phyloP scores from a whole-genome alignment of 441 rosid genomes.

The Theobroma grandiflorum region DNA sequence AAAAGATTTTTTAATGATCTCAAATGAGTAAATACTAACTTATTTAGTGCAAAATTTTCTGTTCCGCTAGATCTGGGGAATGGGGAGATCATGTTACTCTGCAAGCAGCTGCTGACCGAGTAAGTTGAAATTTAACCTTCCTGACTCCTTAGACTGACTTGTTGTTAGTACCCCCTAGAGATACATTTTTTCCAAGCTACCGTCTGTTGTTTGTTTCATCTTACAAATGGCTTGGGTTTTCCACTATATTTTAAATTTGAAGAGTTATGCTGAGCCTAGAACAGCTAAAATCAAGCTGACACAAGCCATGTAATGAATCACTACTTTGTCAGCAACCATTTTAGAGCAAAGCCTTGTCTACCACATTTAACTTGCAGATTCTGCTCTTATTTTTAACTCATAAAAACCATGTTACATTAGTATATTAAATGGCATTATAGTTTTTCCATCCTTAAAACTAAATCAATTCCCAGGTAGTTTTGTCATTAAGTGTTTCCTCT shows the following conservation, averaged over 20 bases:
- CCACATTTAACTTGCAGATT: not conserved
- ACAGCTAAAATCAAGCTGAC: not conserved
- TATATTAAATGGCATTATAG: not conserved
- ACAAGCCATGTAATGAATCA: not conserved
- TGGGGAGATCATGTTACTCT: slow-evolving; percentile 96
- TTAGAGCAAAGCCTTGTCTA: not conserved
- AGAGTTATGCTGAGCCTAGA: not conserved
- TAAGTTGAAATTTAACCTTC: slow-evolving; percentile 44
- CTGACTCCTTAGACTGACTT: not conserved
- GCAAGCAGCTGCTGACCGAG: slow-evolving; percentile 96
- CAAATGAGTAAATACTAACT: slow-evolving; percentile 27
- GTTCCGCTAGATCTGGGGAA: slow-evolving; percentile 70
- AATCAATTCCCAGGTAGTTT: not conserved
- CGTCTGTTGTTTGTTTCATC: slow-evolving; percentile 1
- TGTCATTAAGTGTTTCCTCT: not conserved
- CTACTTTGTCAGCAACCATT: not conserved
- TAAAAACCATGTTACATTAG: not conserved
- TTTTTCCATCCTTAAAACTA: not conserved
- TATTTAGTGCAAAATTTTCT: slow-evolving; percentile 34
- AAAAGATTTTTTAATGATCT: slow-evolving; percentile 20
- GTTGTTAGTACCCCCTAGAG: not conserved
- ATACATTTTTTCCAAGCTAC: slow-evolving; percentile 8
- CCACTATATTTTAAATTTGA: not conserved
- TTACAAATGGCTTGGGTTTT: not conserved
- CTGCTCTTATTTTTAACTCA: not conserved